A percentile compares a stretch with the other conserved stretches of the same genome.
Evolutionary conservation across 306 rosid genomes (phyloP).

Genomic region (Luffa aegyptiaca): DNA sequence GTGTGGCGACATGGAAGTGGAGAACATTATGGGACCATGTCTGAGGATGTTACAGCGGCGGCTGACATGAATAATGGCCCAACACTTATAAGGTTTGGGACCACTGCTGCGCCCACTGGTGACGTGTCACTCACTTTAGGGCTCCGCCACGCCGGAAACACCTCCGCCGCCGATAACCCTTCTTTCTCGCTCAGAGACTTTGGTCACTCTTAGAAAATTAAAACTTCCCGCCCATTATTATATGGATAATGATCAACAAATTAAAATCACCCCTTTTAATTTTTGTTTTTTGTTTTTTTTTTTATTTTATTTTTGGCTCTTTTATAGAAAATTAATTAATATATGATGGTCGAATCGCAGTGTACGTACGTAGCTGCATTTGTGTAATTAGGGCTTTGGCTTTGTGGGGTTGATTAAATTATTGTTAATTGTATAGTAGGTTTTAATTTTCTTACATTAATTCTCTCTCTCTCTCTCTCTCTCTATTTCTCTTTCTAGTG

Average conservation of each 20-base stretch:
- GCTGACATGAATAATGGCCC: conserved; percentile 23
- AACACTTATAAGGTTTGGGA: conserved; percentile 57
- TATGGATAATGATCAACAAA: neutral
- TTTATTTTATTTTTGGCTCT: neutral
- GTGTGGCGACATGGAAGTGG: conserved; percentile 40
- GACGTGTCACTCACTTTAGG: conserved; percentile 77
- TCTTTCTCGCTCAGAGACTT: conserved; percentile 54
- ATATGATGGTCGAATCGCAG: neutral
- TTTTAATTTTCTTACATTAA: neutral
- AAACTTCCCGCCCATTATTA: neutral
- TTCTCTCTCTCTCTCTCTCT: neutral
- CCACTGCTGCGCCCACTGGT: conserved; percentile 29
- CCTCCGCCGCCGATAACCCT: conserved; percentile 14
- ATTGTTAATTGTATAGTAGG: conserved; percentile 57
- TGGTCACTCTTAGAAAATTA: conserved; percentile 27
- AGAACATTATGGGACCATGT: conserved; percentile 36
- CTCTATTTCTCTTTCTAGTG: neutral
- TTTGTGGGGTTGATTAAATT: conserved; percentile 20
- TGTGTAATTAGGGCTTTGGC: conserved; percentile 12
- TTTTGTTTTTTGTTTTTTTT: neutral
- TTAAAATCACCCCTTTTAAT: neutral
- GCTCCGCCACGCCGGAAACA: conserved; percentile 21
- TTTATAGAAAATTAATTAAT: neutral
- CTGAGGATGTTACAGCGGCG: conserved; percentile 5
- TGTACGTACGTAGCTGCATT: conserved; percentile 12